Evolutionary conservation across 495 filamentous ascomycete species (phyloP).

Genomic region (Pyronema omphalodes): DNA sequence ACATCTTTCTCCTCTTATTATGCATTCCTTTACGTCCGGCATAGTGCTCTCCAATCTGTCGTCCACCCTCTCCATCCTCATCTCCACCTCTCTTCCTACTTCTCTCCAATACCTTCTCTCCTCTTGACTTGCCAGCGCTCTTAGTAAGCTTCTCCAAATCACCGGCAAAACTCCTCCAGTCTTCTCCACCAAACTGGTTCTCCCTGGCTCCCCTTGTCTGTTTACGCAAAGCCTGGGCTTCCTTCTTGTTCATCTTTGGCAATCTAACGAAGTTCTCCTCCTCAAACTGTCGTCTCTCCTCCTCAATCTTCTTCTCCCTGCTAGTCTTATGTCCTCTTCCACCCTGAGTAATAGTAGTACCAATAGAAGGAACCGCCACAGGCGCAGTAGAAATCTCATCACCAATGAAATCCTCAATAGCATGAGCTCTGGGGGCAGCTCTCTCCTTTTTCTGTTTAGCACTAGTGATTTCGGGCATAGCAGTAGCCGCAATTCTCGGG

Average conservation of each 20-base stretch:
- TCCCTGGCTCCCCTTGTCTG: conserved; percentile 33
- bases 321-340: conserved; percentile 57
- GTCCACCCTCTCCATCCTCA: conserved; percentile 5
- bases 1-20: conserved; percentile 19
- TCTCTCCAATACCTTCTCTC: conserved; percentile 48
- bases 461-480: conserved; percentile 39
- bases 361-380: conserved; percentile 62
- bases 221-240: conserved; percentile 32
- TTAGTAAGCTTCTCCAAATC: conserved; percentile 58
- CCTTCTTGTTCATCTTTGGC: conserved; percentile 65
- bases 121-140: conserved; percentile 31
- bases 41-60: conserved; percentile 13
- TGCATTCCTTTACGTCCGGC: conserved; percentile 15
- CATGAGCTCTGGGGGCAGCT: conserved; percentile 45
- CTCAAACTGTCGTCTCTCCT: conserved; percentile 59
- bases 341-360: conserved; percentile 53
- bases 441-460: conserved; percentile 26
- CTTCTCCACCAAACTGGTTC: conserved; percentile 60
- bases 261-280: conserved; percentile 73
- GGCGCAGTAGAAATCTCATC: conserved; percentile 64
- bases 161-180: conserved; percentile 60
- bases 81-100: conserved; percentile 47
- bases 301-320: conserved; percentile 49
- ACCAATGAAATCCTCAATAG: conserved; percentile 69
- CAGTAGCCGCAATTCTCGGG: conserved; percentile 61